These are phyloP conservation scores for Psophocarpus tetragonolobus DNA, from an alignment of 306 rosid species.

Conservation along the genomic window DNA sequence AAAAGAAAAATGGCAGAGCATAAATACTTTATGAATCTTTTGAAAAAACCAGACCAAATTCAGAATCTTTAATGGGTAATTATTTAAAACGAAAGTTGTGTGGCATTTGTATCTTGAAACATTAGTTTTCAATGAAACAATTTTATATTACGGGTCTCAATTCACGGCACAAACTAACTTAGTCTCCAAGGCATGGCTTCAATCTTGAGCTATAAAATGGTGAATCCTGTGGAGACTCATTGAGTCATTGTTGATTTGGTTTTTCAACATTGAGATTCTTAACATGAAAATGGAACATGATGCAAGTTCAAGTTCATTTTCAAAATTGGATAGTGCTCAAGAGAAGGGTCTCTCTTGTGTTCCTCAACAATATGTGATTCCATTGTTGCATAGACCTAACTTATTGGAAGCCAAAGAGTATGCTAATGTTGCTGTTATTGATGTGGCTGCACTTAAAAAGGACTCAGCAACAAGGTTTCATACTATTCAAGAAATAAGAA, in stretches of 20 bases:
- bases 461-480: slow-evolving; percentile 30
- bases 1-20: not conserved
- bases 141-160: not conserved
- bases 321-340: slow-evolving; percentile 2
- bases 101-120: not conserved
- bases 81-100: not conserved
- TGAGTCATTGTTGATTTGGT: not conserved
- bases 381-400: slow-evolving; percentile 40
- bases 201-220: slow-evolving; percentile 1
- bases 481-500: slow-evolving; percentile 30
- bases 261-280: not conserved
- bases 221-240: not conserved
- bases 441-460: slow-evolving; percentile 36
- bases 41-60: slow-evolving; percentile 13
- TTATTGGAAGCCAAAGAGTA: slow-evolving; percentile 19
- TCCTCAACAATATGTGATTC: slow-evolving; percentile 42
- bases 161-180: slow-evolving; percentile 11
- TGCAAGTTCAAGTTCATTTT: not conserved
- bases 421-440: slow-evolving; percentile 44
- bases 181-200: not conserved
- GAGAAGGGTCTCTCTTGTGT: slow-evolving; percentile 31
- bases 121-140: not conserved
- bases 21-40: not conserved
- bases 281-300: not conserved
- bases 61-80: not conserved